phyloP scores from a whole-genome alignment of 257 asterid species.

The Solanum appendiculatum region DNA sequence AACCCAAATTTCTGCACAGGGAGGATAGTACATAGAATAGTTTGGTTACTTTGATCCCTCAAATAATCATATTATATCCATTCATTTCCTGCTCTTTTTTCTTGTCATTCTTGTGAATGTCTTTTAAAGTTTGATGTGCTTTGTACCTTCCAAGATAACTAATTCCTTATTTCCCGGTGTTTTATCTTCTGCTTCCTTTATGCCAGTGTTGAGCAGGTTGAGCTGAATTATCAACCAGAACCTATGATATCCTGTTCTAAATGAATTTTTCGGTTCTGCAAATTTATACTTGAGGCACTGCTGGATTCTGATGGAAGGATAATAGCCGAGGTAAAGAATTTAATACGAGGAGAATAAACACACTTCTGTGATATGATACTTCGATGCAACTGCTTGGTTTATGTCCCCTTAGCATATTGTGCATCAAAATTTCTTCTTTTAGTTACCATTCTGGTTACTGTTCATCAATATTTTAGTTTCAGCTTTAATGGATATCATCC shows the following conservation, averaged over 20 bases:
- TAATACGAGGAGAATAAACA: background rate
- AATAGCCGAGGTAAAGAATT: background rate
- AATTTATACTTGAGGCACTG: background rate
- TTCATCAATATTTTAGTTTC: background rate
- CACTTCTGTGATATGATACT: background rate
- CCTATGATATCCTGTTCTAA: background rate
- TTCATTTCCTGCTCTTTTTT: background rate
- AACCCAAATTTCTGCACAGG: background rate
- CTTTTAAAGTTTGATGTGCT: background rate
- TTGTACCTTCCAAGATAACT: background rate
- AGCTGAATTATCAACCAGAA: slow-evolving; percentile 5
- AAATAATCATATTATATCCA: background rate
- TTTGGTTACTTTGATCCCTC: background rate
- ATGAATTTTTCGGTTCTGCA: background rate
- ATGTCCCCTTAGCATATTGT: background rate
- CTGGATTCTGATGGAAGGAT: background rate
- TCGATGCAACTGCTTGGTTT: background rate
- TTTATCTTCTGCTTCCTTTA: background rate
- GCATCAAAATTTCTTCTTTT: background rate
- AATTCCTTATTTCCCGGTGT: background rate
- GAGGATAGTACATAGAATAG: background rate
- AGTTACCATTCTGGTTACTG: background rate
- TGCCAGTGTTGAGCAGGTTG: slow-evolving; percentile 5
- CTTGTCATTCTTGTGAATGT: background rate
- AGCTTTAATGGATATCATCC: background rate